Percentiles rank a stretch among this genome's conserved stretches.
Conservation (phyloP, 1,284 basidiomycete species). For the Rhodotorula sp. region DNA sequence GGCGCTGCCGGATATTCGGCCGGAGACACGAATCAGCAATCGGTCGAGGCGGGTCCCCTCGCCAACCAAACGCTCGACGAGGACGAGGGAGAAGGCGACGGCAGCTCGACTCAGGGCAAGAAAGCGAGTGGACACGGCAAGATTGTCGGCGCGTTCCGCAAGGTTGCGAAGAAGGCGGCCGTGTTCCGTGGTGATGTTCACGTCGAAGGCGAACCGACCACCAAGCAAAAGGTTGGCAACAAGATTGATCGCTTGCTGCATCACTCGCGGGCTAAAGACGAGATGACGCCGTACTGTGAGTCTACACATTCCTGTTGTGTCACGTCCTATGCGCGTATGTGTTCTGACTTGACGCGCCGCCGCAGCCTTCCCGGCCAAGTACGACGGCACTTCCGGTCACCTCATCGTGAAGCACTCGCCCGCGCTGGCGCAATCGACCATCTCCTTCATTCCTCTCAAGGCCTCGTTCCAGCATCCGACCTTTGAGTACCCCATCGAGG, state of each 20-base stretch:
- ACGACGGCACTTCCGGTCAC: conserved; percentile 48
- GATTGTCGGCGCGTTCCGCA: conserved; percentile 47
- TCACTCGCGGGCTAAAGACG: conserved; percentile 48
- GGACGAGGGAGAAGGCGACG: conserved; percentile 45
- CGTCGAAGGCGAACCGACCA: conserved; percentile 46
- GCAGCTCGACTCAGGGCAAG: conserved; percentile 21
- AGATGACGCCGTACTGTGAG: conserved; percentile 46
- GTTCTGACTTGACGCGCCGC: background rate
- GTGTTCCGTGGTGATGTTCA: conserved; percentile 50
- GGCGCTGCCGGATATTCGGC: conserved; percentile 9
- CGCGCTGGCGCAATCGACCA: conserved; percentile 36
- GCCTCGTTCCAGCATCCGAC: conserved; percentile 37
- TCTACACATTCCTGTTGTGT: background rate
- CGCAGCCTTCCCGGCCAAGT: conserved; percentile 50
- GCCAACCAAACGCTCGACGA: conserved; percentile 40
- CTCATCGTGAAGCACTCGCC: conserved; percentile 47
- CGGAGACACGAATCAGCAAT: conserved; percentile 1
- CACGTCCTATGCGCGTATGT: no score
- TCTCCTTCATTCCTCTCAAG: conserved; percentile 48
- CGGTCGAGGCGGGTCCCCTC: conserved; percentile 24
- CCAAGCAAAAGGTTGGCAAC: conserved; percentile 48
- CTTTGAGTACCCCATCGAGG: conserved; percentile 48
- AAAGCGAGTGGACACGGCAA: conserved; percentile 49
- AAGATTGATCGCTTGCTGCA: conserved; percentile 50
- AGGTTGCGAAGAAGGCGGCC: conserved; percentile 50